Conservation (phyloP, 169 alveolate species). For the Babesia ovis region DNA sequence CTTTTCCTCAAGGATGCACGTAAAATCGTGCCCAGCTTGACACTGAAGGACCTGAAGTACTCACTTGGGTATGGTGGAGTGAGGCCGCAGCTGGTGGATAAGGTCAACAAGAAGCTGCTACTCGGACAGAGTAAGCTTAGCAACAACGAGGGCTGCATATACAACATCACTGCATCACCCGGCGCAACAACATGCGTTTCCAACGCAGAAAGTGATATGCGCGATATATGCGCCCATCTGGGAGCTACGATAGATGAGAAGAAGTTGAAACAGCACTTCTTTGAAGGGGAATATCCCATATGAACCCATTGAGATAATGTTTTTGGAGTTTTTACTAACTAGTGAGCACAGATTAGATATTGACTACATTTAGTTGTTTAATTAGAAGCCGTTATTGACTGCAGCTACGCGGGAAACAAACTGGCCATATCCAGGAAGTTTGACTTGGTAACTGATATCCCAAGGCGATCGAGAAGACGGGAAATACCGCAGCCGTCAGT, state of each 20-base stretch:
- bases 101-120: slow-evolving; percentile 73
- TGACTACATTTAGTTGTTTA: no score
- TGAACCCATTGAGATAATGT: no score
- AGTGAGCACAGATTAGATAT: no score
- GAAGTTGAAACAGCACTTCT: slow-evolving; percentile 57
- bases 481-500: background rate
- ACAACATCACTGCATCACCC: slow-evolving; percentile 85
- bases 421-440: slow-evolving; percentile 6
- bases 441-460: background rate
- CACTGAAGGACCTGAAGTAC: slow-evolving; percentile 73
- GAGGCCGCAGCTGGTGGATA: slow-evolving; percentile 85
- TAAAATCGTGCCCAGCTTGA: slow-evolving; percentile 81
- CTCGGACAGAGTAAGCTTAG: slow-evolving; percentile 83
- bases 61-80: slow-evolving; percentile 86
- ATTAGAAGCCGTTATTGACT: no score
- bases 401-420: no score
- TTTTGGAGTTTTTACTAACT: no score
- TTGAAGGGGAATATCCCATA: slow-evolving; percentile 80
- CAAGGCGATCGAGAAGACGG: background rate
- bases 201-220: slow-evolving; percentile 81
- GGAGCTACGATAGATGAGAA: slow-evolving; percentile 75
- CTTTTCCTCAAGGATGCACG: slow-evolving; percentile 81
- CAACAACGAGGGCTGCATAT: slow-evolving; percentile 77
- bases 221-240: slow-evolving; percentile 75
- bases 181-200: slow-evolving; percentile 87